Evolutionary conservation across 2,329 filamentous ascomycete genomes (phyloP).

Genomic region (Ploettnerulaceae sp.): DNA sequence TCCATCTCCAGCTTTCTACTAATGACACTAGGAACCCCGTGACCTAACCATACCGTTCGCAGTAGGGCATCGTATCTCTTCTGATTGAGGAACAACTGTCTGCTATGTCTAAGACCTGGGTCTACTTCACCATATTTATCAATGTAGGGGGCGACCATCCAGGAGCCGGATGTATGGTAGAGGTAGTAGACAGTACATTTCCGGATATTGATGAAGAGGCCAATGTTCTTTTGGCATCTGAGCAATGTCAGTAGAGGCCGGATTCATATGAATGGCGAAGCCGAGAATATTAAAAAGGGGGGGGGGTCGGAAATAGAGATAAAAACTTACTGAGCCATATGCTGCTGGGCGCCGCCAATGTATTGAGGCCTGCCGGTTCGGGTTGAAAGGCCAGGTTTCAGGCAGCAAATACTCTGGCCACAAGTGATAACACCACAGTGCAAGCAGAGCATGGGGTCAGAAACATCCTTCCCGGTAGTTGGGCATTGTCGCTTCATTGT

Average conservation of each 20-base stretch:
- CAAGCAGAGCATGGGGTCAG: slow-evolving; percentile 85
- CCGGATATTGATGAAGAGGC: slow-evolving; percentile 93
- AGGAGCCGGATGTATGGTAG: slow-evolving; percentile 77
- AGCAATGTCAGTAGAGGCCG: slow-evolving; percentile 2
- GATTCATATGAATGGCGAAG: no score
- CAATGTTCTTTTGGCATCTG: slow-evolving; percentile 83
- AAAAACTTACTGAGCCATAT: slow-evolving; percentile 70
- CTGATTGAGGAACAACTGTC: slow-evolving; percentile 89
- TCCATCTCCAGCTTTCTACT: slow-evolving; percentile 87
- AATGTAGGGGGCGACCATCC: slow-evolving; percentile 83
- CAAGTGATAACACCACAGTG: slow-evolving; percentile 98
- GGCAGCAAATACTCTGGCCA: slow-evolving; percentile 88
- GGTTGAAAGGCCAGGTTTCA: slow-evolving; percentile 47
- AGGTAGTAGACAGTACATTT: slow-evolving; percentile 91
- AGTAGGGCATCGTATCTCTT: slow-evolving; percentile 87
- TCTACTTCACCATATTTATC: slow-evolving; percentile 96
- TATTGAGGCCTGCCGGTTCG: slow-evolving; percentile 35
- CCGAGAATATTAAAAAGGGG: neutral
- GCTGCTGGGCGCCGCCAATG: slow-evolving; percentile 84
- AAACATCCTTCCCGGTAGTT: slow-evolving; percentile 84
- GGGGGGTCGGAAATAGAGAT: neutral
- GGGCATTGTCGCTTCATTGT: slow-evolving; percentile 79
- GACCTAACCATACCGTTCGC: slow-evolving; percentile 78
- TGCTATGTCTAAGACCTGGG: slow-evolving; percentile 78
- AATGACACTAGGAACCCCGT: slow-evolving; percentile 84